Percentiles rank a stretch among this genome's conserved stretches.
phyloP scores from a whole-genome alignment of 495 filamentous ascomycete species.

The Aspergillus mulundensis region DNA sequence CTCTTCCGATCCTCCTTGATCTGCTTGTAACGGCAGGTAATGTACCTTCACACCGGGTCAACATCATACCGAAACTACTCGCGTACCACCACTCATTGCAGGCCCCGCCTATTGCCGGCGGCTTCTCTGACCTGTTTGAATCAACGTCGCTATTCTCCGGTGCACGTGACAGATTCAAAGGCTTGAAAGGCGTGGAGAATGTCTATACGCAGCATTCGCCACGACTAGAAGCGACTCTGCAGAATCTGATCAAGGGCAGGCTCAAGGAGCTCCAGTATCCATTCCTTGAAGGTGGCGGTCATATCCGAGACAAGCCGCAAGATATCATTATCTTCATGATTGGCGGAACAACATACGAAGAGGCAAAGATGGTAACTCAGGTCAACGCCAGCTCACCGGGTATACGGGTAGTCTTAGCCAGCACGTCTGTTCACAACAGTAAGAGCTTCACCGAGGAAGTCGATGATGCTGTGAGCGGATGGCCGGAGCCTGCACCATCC shows the following conservation, averaged over 20 bases:
- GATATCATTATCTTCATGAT: slow-evolving; percentile 93
- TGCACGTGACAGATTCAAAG: slow-evolving; percentile 85
- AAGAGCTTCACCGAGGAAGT: slow-evolving; percentile 83
- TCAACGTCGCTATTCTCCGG: slow-evolving; percentile 87
- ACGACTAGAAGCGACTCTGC: slow-evolving; percentile 76
- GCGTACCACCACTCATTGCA: slow-evolving; percentile 82
- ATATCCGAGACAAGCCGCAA: slow-evolving; percentile 89
- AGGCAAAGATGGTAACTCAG: slow-evolving; percentile 88
- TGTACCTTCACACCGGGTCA: slow-evolving; percentile 67
- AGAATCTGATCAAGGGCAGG: slow-evolving; percentile 87
- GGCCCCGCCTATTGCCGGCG: slow-evolving; percentile 61
- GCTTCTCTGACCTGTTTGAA: slow-evolving; percentile 87
- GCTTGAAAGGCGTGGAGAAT: slow-evolving; percentile 94
- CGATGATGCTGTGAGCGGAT: slow-evolving; percentile 70
- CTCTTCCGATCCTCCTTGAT: slow-evolving; percentile 77
- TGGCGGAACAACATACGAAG: slow-evolving; percentile 91
- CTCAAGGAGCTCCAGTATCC: slow-evolving; percentile 82
- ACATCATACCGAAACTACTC: slow-evolving; percentile 71
- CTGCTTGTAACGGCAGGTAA: slow-evolving; percentile 73
- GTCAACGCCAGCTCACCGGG: slow-evolving; percentile 90
- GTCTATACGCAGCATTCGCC: slow-evolving; percentile 98
- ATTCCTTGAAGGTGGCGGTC: slow-evolving; percentile 80
- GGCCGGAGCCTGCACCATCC: slow-evolving; percentile 69
- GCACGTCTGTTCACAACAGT: slow-evolving; percentile 82
- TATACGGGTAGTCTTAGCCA: slow-evolving; percentile 80